Evolutionary conservation across 78 protist genomes (phyloP).

Genomic region (Dictyostelium purpureum): DNA sequence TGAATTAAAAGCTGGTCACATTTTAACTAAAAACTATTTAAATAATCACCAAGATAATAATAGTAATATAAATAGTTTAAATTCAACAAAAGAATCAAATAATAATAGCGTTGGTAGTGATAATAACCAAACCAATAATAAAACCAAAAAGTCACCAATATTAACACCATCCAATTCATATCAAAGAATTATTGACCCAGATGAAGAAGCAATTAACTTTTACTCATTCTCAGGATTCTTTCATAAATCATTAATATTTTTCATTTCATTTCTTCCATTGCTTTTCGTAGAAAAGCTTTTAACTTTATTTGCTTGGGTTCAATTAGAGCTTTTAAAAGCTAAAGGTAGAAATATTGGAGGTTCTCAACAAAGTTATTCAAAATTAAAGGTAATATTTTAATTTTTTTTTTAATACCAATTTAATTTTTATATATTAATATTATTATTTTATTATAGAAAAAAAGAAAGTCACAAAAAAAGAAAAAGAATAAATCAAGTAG

Average conservation of each 20-base stretch:
- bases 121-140: not conserved
- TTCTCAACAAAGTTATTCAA: slow-evolving; percentile 50
- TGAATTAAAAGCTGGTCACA: slow-evolving; percentile 29
- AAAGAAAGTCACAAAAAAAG: slow-evolving; percentile 31
- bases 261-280: slow-evolving; percentile 35
- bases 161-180: too few relatives aligned
- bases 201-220: slow-evolving; percentile 27
- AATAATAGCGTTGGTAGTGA: not conserved
- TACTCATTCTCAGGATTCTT: slow-evolving; percentile 15
- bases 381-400: slow-evolving; percentile 22
- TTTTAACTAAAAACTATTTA: not conserved
- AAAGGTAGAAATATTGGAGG: slow-evolving; percentile 18
- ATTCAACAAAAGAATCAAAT: not conserved
- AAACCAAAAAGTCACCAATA: not conserved
- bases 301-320: slow-evolving; percentile 59
- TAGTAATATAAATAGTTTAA: slow-evolving; percentile 13
- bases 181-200: slow-evolving; percentile 31
- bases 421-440: not conserved
- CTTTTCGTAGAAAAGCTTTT: slow-evolving; percentile 26
- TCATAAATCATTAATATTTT: not conserved
- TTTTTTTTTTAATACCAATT: not conserved
- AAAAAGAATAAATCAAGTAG: slow-evolving; percentile 8
- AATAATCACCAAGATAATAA: not conserved
- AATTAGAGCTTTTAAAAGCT: slow-evolving; percentile 46
- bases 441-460: slow-evolving; percentile 2